Evolutionary conservation across 2,329 filamentous ascomycete species (phyloP), one percentile per base, ranked within the genome.

Genomic region (Colletotrichum orchidophilum): DNA sequence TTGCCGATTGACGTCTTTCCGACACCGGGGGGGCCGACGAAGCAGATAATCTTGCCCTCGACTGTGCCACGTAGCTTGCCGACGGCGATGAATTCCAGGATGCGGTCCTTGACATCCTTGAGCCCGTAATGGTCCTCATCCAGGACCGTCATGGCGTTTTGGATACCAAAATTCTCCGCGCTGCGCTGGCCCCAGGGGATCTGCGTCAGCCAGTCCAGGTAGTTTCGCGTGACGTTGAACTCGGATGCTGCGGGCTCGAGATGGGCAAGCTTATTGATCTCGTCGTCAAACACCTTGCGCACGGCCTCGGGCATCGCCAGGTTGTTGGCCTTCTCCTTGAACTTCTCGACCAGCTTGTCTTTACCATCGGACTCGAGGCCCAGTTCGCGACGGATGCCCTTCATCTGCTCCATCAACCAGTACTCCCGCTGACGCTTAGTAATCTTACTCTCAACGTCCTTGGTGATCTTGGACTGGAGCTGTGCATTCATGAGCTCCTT

Each of bases 331-430:
- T 97, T 98, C 78, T 98, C 95, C 83, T 94, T 96, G 86, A 99
- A 99, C 80, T 94, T 97, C 81, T 98, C 96, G 1, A 99, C 94
- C 13, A 99, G 87, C 84, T 98, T 98, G 78, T 99, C 96, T 83
- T 98, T 99, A 74, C 97, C 96, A 78, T 99, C 96, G 6, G 94
- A 97, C 80, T 99, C 97, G 63, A 99, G 94, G 26, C 97, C 96
- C 59, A 99, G 90, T 82, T 99, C 96, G 70, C 96, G 90, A 70
- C 94, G 93, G 78, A 99, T 99, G 29, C 95, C 96, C 86, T 98
- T 98, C 95, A 99, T 97, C 81, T 99, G 97, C 83, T 99, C 96
- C 94, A 97, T 97, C 57, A 99, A 86, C 94, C 95, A 98, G 84
- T 98, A 99, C 80, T 99, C 96, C 63, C 96, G 91, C 81, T 99